These are phyloP conservation scores for Schrenkiella parvula DNA, from an alignment of 345 rosid species.

Conservation along the genomic window DNA sequence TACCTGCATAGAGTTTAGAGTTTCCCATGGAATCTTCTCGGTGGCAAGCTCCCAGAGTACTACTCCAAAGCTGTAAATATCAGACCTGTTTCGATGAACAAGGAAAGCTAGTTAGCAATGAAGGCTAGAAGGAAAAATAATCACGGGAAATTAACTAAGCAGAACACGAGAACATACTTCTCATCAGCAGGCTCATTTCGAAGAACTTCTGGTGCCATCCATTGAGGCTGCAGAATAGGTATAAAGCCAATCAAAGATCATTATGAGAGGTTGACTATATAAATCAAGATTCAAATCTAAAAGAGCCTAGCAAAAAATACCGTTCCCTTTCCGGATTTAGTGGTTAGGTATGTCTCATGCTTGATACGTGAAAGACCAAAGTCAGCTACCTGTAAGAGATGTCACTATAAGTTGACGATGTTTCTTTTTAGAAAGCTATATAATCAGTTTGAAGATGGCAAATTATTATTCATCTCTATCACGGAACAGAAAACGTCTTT, in stretches of 20 bases:
- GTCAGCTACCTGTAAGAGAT: slow-evolving; percentile 73
- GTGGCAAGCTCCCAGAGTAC: slow-evolving; percentile 92
- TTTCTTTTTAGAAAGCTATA: no score
- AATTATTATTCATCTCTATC: neutral
- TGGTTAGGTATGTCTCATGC: slow-evolving; percentile 69
- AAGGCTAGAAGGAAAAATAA: neutral
- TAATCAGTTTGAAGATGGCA: neutral
- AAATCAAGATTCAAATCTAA: neutral
- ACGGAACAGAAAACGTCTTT: neutral
- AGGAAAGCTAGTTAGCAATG: slow-evolving; percentile 1
- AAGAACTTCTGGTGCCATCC: slow-evolving; percentile 99
- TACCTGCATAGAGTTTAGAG: slow-evolving; percentile 94
- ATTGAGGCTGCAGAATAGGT: slow-evolving; percentile 68
- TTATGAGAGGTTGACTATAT: neutral
- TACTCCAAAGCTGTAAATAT: slow-evolving; percentile 85
- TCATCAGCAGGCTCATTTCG: slow-evolving; percentile 92
- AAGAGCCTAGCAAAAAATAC: slow-evolving; percentile 35
- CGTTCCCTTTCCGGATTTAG: slow-evolving; percentile 87
- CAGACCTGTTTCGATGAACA: slow-evolving; percentile 57
- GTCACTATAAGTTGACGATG: neutral
- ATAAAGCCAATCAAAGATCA: neutral
- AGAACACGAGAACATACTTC: slow-evolving; percentile 50
- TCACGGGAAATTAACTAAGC: neutral
- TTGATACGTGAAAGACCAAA: slow-evolving; percentile 96
- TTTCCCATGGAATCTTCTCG: slow-evolving; percentile 96